These are phyloP conservation scores for Bolboschoenoplectus hybrid DNA, from an alignment of 202 grass and related monocot genomes.

Conservation along the genomic window DNA sequence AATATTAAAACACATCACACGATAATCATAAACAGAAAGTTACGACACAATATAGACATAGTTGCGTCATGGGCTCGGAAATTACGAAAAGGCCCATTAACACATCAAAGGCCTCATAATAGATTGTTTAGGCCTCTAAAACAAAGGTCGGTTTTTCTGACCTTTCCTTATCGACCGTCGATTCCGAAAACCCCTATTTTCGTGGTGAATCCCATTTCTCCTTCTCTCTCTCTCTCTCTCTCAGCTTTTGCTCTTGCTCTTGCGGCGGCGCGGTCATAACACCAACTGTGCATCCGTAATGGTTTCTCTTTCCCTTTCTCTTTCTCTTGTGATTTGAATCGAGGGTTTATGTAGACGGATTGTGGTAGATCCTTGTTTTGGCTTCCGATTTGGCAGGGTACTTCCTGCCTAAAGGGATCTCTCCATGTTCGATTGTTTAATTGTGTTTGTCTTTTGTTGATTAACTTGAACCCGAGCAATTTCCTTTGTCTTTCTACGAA, in stretches of 20 bases:
- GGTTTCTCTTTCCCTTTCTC: not conserved
- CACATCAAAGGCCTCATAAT: not conserved
- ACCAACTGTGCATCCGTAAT: not conserved
- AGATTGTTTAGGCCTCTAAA: not conserved
- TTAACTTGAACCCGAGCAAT: not conserved
- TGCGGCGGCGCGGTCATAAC: conserved; percentile 12
- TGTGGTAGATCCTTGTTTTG: not conserved
- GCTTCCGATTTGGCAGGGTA: not conserved
- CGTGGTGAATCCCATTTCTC: not conserved
- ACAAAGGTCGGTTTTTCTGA: not conserved
- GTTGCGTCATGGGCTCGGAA: too few species aligned
- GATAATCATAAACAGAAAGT: too few species aligned
- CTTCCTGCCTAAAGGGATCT: not conserved
- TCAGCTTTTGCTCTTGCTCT: not conserved
- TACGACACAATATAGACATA: too few species aligned
- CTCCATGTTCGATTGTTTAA: not conserved
- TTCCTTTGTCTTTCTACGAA: not conserved
- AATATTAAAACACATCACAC: too few species aligned
- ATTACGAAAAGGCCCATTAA: not conserved
- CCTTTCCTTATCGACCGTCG: not conserved
- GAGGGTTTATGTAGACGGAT: too few species aligned
- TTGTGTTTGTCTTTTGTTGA: not conserved
- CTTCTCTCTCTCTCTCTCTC: not conserved
- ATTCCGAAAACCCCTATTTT: not conserved
- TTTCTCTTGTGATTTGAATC: not conserved